Evolutionary conservation across 306 rosid species (phyloP), one percentile per base, ranked within the genome.

Genomic region (Malus asiatica): DNA sequence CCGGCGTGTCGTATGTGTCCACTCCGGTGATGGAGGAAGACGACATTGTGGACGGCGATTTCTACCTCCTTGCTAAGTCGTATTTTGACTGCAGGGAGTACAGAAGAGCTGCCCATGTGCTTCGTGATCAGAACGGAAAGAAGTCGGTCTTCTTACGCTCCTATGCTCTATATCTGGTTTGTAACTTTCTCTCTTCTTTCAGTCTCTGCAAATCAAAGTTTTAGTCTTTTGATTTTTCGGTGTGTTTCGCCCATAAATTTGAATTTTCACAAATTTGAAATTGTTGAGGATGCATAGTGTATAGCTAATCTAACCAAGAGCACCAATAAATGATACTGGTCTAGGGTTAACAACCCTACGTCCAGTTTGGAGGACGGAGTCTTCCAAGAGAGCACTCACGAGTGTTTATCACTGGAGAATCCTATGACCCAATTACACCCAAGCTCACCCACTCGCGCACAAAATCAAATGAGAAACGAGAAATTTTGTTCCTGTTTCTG

Each of bases 11-110:
- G 0, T 92, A 96, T 45, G 89, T 92, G 2, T 82, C 96, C 45
- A 96, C 99, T 53, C 99, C 99, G 10, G 90, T 88, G 14, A 89
- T 96, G 98, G 98, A 92, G 85, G 99, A 95, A 76, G 97, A 95
- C 33, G 97, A 89, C 33, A 73, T 85, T n/a, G 88, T 90, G 12
- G 97, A 89, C 73, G 89, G 84, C 38, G 97, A 90, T 73, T 87
- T 87, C 52, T 95, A 92, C 86, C 93, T 92, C 35, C 82, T 92
- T 80, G 99, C 99, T 4, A 92, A 92, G 87, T 84, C 97, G 12
- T 92, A 89, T 72, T 92, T 95, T 33, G 97, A 95, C 55, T 90
- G 97, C 80, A 87, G 97, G 3, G 97, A 95, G 81, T 95, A 92
- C 73, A 92, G 72, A 71, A 84, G 99, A 78, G 97, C 97, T 60